Evolutionary conservation across 1,284 basidiomycete species (phyloP).

Genomic region (Heliocybe sulcata): DNA sequence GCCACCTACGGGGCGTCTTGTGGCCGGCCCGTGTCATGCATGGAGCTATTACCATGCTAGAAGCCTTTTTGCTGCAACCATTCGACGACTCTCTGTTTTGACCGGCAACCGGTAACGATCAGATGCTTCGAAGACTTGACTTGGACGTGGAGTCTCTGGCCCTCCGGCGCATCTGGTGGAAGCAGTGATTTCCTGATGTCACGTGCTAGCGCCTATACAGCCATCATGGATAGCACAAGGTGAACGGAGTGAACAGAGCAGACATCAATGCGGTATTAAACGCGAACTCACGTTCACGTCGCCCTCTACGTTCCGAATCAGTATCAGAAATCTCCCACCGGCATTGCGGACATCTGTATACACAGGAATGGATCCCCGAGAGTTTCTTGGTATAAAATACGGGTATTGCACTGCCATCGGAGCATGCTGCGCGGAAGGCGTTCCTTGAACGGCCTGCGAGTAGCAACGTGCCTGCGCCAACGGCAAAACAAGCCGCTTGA

Average conservation of each 20-base stretch:
- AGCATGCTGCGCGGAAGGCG: conserved; percentile 5
- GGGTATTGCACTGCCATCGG: conserved; percentile 19
- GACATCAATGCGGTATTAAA: conserved; percentile 4
- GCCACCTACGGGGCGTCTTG: background rate
- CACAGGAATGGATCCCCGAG: conserved; percentile 58
- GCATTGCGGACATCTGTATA: conserved; percentile 66
- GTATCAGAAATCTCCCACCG: conserved; percentile 43
- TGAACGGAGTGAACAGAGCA: background rate
- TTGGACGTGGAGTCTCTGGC: conserved; percentile 36
- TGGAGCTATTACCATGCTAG: conserved; percentile 18
- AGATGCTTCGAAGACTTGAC: conserved; percentile 42
- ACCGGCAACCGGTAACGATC: conserved; percentile 47
- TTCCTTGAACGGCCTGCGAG: background rate
- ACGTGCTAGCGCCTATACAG: conserved; percentile 39
- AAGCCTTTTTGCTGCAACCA: conserved; percentile 59
- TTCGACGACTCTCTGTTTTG: conserved; percentile 47
- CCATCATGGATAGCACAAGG: background rate
- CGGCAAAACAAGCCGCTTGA: background rate
- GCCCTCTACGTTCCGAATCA: conserved; percentile 42
- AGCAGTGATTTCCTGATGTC: conserved; percentile 45
- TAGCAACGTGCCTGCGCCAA: background rate
- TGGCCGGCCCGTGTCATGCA: background rate
- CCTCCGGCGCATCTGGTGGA: conserved; percentile 33
- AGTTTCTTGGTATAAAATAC: conserved; percentile 60
- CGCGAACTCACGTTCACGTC: conserved; percentile 27